These are phyloP conservation scores for Neocatenulostroma microsporum DNA, from an alignment of 2,329 filamentous ascomycete genomes.

Conservation along the genomic window DNA sequence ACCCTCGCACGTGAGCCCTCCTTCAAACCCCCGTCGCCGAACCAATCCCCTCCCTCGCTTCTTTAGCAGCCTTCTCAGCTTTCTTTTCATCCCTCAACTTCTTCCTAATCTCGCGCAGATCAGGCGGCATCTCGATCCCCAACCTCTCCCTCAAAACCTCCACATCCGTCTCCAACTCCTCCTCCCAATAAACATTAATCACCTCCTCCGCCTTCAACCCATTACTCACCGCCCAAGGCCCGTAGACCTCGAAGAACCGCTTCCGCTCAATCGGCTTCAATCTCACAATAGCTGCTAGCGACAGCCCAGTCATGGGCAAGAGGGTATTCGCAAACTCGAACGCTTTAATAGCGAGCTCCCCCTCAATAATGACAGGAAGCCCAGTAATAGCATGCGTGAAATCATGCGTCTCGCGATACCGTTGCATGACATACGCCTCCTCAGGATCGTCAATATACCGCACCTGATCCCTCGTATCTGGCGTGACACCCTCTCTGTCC, in stretches of 20 bases:
- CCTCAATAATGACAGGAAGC: slow-evolving; percentile 83
- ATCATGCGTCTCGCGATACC: slow-evolving; percentile 94
- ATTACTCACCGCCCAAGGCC: slow-evolving; percentile 86
- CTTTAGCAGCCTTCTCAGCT: slow-evolving; percentile 48
- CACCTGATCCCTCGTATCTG: slow-evolving; percentile 75
- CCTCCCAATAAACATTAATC: slow-evolving; percentile 98
- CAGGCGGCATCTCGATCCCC: slow-evolving; percentile 80
- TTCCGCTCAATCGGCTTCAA: slow-evolving; percentile 56
- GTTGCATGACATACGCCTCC: slow-evolving; percentile 97
- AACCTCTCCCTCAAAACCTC: slow-evolving; percentile 64
- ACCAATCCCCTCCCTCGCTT: slow-evolving; percentile 7
- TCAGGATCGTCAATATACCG: slow-evolving; percentile 91
- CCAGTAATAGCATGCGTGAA: slow-evolving; percentile 96
- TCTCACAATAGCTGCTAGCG: slow-evolving; percentile 61
- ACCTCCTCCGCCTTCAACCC: slow-evolving; percentile 69
- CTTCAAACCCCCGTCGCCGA: slow-evolving; percentile 6
- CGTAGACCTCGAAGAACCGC: slow-evolving; percentile 65
- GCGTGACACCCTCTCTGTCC: slow-evolving; percentile 87
- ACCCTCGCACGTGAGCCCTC: too few species aligned
- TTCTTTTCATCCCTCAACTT: slow-evolving; percentile 61
- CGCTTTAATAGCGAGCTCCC: slow-evolving; percentile 93
- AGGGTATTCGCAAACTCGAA: slow-evolving; percentile 96
- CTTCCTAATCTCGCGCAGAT: slow-evolving; percentile 70
- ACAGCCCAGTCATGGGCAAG: slow-evolving; percentile 88
- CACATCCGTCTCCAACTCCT: slow-evolving; percentile 79